Percentiles rank a stretch among this genome's conserved stretches.
These are phyloP conservation scores for Myxozyma kluyveri DNA, from an alignment of 805 yeast species.

Conservation along the genomic window DNA sequence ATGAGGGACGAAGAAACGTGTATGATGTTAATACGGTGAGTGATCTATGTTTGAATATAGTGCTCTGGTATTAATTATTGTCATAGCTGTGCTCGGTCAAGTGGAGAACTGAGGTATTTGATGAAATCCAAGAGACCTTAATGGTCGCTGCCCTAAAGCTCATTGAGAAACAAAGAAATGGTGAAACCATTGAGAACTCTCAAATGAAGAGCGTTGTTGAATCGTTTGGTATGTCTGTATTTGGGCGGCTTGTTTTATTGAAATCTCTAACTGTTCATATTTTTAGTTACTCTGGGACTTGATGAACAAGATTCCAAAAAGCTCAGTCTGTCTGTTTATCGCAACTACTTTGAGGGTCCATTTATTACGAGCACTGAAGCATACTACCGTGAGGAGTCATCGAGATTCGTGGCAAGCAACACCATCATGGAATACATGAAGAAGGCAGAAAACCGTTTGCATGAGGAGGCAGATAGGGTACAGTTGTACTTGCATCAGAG, in stretches of 20 bases:
- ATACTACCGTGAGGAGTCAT: slow-evolving; percentile 68
- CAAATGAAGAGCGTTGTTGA: slow-evolving; percentile 71
- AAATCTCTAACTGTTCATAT: not conserved
- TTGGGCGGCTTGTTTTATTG: not conserved
- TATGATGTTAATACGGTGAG: slow-evolving; percentile 78
- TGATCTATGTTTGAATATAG: not conserved
- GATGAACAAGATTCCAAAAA: slow-evolving; percentile 87
- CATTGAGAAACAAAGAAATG: slow-evolving; percentile 74
- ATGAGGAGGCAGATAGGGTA: slow-evolving; percentile 78
- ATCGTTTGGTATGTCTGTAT: slow-evolving; percentile 51
- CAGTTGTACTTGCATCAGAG: slow-evolving; percentile 80
- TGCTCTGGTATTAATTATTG: not conserved
- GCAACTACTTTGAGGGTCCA: slow-evolving; percentile 70
- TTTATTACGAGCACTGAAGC: slow-evolving; percentile 58
- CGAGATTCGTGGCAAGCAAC: slow-evolving; percentile 61
- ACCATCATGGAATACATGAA: slow-evolving; percentile 88
- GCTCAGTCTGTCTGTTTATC: slow-evolving; percentile 76
- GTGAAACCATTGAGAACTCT: slow-evolving; percentile 65
- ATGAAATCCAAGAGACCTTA: slow-evolving; percentile 56
- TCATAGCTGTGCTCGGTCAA: slow-evolving; percentile 64
- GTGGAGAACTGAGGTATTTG: slow-evolving; percentile 84
- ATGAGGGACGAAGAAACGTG: slow-evolving; percentile 85
- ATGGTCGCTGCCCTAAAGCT: slow-evolving; percentile 71
- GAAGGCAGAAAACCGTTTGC: slow-evolving; percentile 76
- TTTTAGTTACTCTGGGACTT: slow-evolving; percentile 72